Evolutionary conservation across 2,329 filamentous ascomycete genomes (phyloP).

Genomic region (Xylariaceae sp.): DNA sequence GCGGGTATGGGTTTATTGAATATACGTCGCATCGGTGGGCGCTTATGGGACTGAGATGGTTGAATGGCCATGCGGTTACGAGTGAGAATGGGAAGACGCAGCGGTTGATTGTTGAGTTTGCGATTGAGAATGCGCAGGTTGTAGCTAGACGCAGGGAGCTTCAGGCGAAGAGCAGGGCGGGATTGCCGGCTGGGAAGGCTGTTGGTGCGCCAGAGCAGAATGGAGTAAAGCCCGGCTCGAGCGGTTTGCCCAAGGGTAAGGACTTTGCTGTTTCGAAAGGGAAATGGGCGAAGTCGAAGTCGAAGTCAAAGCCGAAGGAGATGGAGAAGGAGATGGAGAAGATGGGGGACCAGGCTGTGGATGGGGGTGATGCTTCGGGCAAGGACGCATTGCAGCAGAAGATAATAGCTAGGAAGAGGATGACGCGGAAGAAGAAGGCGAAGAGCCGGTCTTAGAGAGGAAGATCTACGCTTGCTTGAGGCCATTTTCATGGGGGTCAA

Average conservation of each 20-base stretch:
- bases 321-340: slow-evolving; percentile 11
- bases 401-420: slow-evolving; percentile 80
- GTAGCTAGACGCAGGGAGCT: slow-evolving; percentile 70
- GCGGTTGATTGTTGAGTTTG: slow-evolving; percentile 89
- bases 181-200: slow-evolving; percentile 7
- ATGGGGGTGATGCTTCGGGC: slow-evolving; percentile 9
- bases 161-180: slow-evolving; percentile 28
- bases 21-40: slow-evolving; percentile 91
- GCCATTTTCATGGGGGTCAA: too few relatives aligned
- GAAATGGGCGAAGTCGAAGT: slow-evolving; percentile 12
- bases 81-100: slow-evolving; percentile 71
- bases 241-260: slow-evolving; percentile 21
- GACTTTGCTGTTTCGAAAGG: slow-evolving; percentile 35
- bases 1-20: slow-evolving; percentile 96
- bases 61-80: slow-evolving; percentile 69
- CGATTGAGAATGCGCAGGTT: slow-evolving; percentile 96
- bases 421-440: slow-evolving; percentile 66
- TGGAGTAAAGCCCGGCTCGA: background rate
- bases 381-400: slow-evolving; percentile 53
- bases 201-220: slow-evolving; percentile 8
- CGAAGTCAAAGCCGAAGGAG: background rate
- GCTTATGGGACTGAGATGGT: slow-evolving; percentile 87
- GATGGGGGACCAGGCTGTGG: slow-evolving; percentile 7
- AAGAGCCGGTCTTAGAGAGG: slow-evolving; percentile 30
- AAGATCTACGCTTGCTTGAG: background rate